Base-by-base conservation (phyloP, 2,329 filamentous ascomycete genomes). In the Hymenotorrendiella dingleyae region DNA sequence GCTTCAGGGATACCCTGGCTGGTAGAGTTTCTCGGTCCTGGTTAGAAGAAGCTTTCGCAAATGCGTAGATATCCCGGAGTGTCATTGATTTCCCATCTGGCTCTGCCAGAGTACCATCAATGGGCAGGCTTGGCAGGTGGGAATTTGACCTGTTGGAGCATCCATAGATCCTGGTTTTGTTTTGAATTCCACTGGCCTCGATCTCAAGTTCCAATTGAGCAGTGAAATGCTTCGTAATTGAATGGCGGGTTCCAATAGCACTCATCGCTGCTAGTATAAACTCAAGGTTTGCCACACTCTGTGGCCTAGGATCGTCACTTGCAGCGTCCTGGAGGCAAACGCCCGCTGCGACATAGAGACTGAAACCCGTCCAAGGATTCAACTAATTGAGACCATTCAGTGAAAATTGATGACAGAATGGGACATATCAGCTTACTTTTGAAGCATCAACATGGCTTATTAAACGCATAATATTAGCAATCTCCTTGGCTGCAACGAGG, bases 131-230 rank as follows among this genome's bases (percentile, higher is more conserved):
- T 11, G 43, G 44, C 17, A 34, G 11, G 4, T 10, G 21, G n/a
- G 11, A 7, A 21, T 43, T 22, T 36, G 16, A 19, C 17, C 27
- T 12, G 27, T 11, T 29, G 16, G 27, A n/a, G n/a, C n/a, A n/a
- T n/a, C n/a, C n/a, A n/a, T 14, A 21, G 9, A 16, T 7, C 23
- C 11, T 17, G 8, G 7, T 19, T 19, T 30, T 10, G 19, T 6
- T 14, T 20, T 7, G 16, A 16, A 51, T 27, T 9, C 49, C 53
- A 21, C 37, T 43, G 22, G 50, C 49, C 32, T 88, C 79, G 7
- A 95, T 76, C 54, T 96, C 90, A n/a, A 90, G 72, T 45, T 89
- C 78, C 1, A 91, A 69, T 59, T 96, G 90, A 9, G 84, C 80
- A n/a, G 94, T 68, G 60, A 95, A 95, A 0, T 86, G 86, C 33